phyloP scores from a whole-genome alignment of 2,329 filamentous ascomycete genomes.

The Rhinocladiella mackenziei region DNA sequence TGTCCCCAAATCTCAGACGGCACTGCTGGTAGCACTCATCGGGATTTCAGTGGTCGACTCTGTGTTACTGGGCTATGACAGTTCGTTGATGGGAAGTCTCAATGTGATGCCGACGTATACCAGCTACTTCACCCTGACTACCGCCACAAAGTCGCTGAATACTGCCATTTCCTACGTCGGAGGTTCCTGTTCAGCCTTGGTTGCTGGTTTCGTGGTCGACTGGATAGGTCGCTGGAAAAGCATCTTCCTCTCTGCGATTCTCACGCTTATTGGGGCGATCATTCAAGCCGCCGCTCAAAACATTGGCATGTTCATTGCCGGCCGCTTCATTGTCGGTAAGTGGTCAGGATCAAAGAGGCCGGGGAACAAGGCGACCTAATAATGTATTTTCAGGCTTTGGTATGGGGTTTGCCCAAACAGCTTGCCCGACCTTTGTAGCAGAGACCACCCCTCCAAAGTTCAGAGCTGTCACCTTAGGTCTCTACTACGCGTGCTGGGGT shows the following conservation, averaged over 20 bases:
- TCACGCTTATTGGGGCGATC: slow-evolving; percentile 56
- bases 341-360: no score
- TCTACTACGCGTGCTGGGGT: slow-evolving; percentile 20
- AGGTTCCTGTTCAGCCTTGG: slow-evolving; percentile 23
- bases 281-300: slow-evolving; percentile 57
- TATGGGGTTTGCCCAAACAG: slow-evolving; percentile 56
- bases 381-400: slow-evolving; percentile 42
- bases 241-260: slow-evolving; percentile 36
- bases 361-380: background rate
- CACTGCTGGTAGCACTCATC: slow-evolving; percentile 20
- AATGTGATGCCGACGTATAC: slow-evolving; percentile 37
- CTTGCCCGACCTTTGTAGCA: slow-evolving; percentile 28
- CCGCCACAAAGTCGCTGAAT: slow-evolving; percentile 35
- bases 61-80: slow-evolving; percentile 21
- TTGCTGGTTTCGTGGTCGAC: slow-evolving; percentile 29
- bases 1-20: slow-evolving; percentile 5
- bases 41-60: slow-evolving; percentile 32
- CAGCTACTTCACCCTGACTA: slow-evolving; percentile 35
- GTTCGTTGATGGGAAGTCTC: slow-evolving; percentile 36
- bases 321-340: slow-evolving; percentile 54
- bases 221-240: slow-evolving; percentile 30
- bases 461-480: slow-evolving; percentile 16
- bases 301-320: slow-evolving; percentile 54
- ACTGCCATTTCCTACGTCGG: slow-evolving; percentile 32
- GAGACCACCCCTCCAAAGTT: slow-evolving; percentile 19